These are phyloP conservation scores for Phragmites australis DNA, from an alignment of 176 grass and related monocot genomes.

Conservation along the genomic window DNA sequence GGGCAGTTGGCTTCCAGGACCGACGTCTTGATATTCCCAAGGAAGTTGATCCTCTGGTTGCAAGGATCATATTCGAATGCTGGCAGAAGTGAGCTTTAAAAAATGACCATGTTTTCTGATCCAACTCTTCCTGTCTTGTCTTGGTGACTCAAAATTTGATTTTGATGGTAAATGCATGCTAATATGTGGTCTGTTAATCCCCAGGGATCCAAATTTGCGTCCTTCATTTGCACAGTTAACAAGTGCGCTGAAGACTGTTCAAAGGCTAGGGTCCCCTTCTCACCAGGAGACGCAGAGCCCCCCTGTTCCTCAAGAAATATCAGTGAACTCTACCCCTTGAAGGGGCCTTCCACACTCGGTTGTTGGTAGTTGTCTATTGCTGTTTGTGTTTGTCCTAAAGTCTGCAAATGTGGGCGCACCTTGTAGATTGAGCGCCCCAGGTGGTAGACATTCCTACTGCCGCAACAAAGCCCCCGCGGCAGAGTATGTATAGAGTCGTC, in stretches of 20 bases:
- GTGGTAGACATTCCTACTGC: constrained; percentile 40
- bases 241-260: constrained; percentile 74
- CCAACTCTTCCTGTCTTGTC: background rate
- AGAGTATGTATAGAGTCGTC: constrained; percentile 52
- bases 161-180: background rate
- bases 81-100: constrained; percentile 82
- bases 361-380: constrained; percentile 39
- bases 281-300: constrained; percentile 68
- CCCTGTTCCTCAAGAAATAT: constrained; percentile 79
- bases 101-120: background rate
- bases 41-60: constrained; percentile 86
- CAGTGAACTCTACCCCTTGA: constrained; percentile 85
- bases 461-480: constrained; percentile 21
- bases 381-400: constrained; percentile 10
- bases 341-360: background rate
- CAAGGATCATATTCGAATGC: constrained; percentile 85
- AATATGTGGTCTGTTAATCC: background rate
- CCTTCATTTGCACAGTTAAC: constrained; percentile 86
- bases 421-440: constrained; percentile 57
- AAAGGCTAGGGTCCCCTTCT: constrained; percentile 66
- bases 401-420: constrained; percentile 49
- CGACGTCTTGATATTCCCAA: constrained; percentile 87
- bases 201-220: constrained; percentile 81
- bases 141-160: background rate
- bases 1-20: constrained; percentile 97